Evolutionary conservation across 805 yeast species (phyloP), one percentile per base, ranked within the genome.

Genomic region (Cyberlindnera lachancei): DNA sequence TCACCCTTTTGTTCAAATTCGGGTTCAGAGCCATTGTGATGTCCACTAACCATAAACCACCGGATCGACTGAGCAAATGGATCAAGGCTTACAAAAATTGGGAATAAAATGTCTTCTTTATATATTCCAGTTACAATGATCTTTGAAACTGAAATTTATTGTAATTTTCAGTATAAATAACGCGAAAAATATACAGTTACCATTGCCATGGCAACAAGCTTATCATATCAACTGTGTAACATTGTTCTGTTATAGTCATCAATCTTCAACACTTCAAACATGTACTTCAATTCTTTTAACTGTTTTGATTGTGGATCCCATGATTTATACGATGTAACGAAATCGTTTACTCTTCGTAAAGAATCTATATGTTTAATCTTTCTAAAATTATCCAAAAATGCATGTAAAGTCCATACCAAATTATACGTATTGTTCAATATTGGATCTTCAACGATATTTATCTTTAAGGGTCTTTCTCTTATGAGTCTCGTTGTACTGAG

Each of bases 361-460:
- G 45, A 36, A 1, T 62, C 57, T 10, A 63, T 38, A 34, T 59
- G 59, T 29, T 50, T 50, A 11, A 61, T 32, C 9, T 36, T 46
- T 22, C 56, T 51, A 38, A 56, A 61, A 7, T 50, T 53, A 7
- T 61, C 53, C 12, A 62, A 32, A 15, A 57, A 56, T 14, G 62
- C 67, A 38, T 63, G 67, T 3, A 64, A 44, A 14, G 59, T 58
- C 70, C 70, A 64, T 2, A 64, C 62, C 27, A 64, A 36, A 33
- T 63, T 62, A 34, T 59, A 63, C 31, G 56, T 61, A 31, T 60
- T 60, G 12, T 49, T 52, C 39, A 36, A 21, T 40, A 45, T 41
- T 1, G 41, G 35, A 13, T 46, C 47, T 4, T 35, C 26, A 5
- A 44, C 26, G 13, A 21, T 13, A 2, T 27, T 16, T 7, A 26